Base-by-base conservation (phyloP, 106 monocot genomes). In the Narthecium ossifragum region DNA sequence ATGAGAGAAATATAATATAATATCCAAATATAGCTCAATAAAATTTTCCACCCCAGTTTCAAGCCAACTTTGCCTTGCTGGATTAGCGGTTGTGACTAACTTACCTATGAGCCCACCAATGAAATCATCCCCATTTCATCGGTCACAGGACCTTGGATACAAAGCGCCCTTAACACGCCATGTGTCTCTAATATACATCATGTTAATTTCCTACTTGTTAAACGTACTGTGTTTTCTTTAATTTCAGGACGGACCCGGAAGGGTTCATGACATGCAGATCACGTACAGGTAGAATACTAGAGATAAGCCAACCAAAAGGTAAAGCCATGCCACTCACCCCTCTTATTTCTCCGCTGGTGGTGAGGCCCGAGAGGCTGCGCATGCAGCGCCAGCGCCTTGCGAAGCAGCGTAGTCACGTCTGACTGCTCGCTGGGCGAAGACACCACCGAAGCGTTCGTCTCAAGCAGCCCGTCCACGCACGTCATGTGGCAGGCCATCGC, bases 401-500 rank as follows among this genome's bases (percentile, higher is more conserved):
- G 46, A 3, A 72, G 53, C 11, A 30, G 3, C 18, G 11, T 40
- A 26, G 21, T 32, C 33, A 72, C 51, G 8, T 61, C 36, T 21
- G 26, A 36, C 26, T 29, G 34, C 11, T 0, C 23, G 6, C 12
- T 26, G 28, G 10, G 2, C 46, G 21, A 13, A 21, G 13, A 1
- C 28, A 17, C 31, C 13, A 20, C 26, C 10, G 52, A 43, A 24
- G 21, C 1, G 31, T 73, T 52, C 34, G 13, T 23, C 41, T 26
- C 50, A 0, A 6, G 13, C 26, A 73, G 57, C 1, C 72, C 78
- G 8, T 63, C 67, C 37, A 68, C 17, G 63, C 78, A 79, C 34
- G 72, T 73, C 6, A 21, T 33, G 31, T 73, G 78, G 2, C 63
- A 31, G 7, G 73, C 41, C 63, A 72, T 41, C 1, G 68, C 78